Evolutionary conservation across 2,329 filamentous ascomycete species (phyloP), one percentile per base, ranked within the genome.

Genomic region (Boeremia exigua): DNA sequence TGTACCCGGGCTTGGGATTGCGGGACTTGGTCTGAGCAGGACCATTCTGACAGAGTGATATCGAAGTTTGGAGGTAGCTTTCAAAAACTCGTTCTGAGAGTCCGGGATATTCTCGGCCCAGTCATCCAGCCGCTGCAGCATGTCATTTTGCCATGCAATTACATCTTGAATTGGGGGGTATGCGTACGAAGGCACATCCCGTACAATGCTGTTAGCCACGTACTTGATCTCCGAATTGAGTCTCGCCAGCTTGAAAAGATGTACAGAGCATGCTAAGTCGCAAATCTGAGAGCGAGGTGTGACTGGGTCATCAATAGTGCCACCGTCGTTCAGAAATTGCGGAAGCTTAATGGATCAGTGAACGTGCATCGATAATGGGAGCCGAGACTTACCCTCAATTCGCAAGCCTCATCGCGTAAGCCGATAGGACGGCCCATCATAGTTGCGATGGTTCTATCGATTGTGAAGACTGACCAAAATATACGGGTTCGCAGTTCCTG

Each of bases 181-280:
- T 0, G 82, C 79, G 48, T 84, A 84, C 6, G 68, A 67, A 0
- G 82, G 82, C 0, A 76, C 72, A 4, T 78, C 74, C 23, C 78
- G 74, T n/a, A 77, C 76, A 48, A 84, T 77, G 48, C 82, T 84
- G 49, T 84, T 82, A 32, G 81, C 78, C 2, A 84, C 75, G 43
- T 84, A 84, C 67, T 84, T 84, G n/a, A 84, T 83, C 61, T 85
- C 82, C 0, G 83, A 84, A 52, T 84, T 85, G 6, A 84, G 70
- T 15, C 75, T 78, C 0, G 79, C 72, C 0, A 81, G 73, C 43
- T 69, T 75, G 63, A 84, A 84, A 0, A 84, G 65, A 44, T 83
- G 81, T 7, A 84, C 51, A 7, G 58, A 61, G 4, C 46, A 25
- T 8, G 44, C n/a, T n/a, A 55, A 48, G 59, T 34, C 62, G 48